These are phyloP conservation scores for Dionaea muscipula DNA, from an alignment of 179 eudicot genomes.

Conservation along the genomic window DNA sequence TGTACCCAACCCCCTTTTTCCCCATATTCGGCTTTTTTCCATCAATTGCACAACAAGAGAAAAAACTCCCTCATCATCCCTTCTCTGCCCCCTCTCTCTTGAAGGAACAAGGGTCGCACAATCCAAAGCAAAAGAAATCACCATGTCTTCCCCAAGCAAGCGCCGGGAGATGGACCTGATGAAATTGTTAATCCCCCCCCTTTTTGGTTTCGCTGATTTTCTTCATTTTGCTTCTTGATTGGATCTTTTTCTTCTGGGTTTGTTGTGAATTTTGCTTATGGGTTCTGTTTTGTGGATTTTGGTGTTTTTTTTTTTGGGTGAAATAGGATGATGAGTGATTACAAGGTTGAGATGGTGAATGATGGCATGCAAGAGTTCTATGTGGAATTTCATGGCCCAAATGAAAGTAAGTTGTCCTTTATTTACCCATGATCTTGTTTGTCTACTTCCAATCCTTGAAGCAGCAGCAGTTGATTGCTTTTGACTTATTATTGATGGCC, in stretches of 20 bases:
- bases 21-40: slow-evolving; percentile 12
- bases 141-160: slow-evolving; percentile 82
- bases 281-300: not conserved
- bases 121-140: slow-evolving; percentile 4
- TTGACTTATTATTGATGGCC: slow-evolving; percentile 1
- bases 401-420: slow-evolving; percentile 30
- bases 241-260: not conserved
- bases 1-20: not conserved
- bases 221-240: not conserved
- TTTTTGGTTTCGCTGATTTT: not conserved
- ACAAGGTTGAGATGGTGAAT: slow-evolving; percentile 68
- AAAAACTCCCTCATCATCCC: slow-evolving; percentile 4
- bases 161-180: slow-evolving; percentile 76
- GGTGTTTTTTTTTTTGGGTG: not conserved
- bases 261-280: not conserved
- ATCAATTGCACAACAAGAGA: not conserved
- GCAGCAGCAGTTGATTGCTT: slow-evolving; percentile 2
- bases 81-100: not conserved
- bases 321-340: slow-evolving; percentile 68
- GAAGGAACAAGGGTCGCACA: not conserved
- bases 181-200: slow-evolving; percentile 44
- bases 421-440: not conserved
- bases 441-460: not conserved
- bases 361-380: slow-evolving; percentile 62
- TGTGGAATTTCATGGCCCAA: slow-evolving; percentile 63